Conservation (phyloP, 352 stramenopile species). For the Globisporangium acanthophoron region DNA sequence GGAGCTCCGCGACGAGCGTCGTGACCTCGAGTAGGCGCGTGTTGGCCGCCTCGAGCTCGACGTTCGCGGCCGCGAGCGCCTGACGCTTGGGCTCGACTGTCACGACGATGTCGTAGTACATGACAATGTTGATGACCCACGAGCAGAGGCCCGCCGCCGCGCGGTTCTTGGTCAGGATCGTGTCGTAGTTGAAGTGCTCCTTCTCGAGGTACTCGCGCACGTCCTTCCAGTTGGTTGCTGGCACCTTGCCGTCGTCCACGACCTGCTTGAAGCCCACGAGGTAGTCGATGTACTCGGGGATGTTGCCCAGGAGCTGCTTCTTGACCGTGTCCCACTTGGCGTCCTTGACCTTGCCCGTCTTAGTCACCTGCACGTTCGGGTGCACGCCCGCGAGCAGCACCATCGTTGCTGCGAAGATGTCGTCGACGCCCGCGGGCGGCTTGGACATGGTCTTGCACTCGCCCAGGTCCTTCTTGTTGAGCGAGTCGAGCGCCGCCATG, state of each 20-base stretch:
- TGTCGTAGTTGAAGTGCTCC: constrained; percentile 94
- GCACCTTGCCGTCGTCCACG: constrained; percentile 92
- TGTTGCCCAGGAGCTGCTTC: constrained; percentile 93
- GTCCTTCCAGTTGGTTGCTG: constrained; percentile 92
- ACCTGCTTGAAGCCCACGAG: constrained; percentile 92
- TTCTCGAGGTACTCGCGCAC: constrained; percentile 91
- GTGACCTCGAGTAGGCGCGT: constrained; percentile 85
- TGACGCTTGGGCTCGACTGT: constrained; percentile 93
- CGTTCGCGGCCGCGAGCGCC: constrained; percentile 88
- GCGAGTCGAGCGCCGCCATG: constrained; percentile 94
- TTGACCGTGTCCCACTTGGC: constrained; percentile 93
- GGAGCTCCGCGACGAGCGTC: constrained; percentile 88
- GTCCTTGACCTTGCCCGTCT: constrained; percentile 95
- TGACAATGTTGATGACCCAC: constrained; percentile 96
- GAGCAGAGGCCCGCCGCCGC: constrained; percentile 91
- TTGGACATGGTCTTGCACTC: constrained; percentile 97
- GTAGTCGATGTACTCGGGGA: constrained; percentile 95
- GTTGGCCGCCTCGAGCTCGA: constrained; percentile 90
- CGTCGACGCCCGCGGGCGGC: constrained; percentile 91
- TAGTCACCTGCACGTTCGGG: constrained; percentile 90
- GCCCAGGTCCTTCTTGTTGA: constrained; percentile 96
- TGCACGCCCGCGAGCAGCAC: constrained; percentile 93
- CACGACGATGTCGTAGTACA: constrained; percentile 96
- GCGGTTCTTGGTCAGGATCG: constrained; percentile 94
- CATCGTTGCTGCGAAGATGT: constrained; percentile 93